These are phyloP conservation scores for Talaromyces sp. DNA, from an alignment of 2,329 filamentous ascomycete genomes.

Conservation along the genomic window DNA sequence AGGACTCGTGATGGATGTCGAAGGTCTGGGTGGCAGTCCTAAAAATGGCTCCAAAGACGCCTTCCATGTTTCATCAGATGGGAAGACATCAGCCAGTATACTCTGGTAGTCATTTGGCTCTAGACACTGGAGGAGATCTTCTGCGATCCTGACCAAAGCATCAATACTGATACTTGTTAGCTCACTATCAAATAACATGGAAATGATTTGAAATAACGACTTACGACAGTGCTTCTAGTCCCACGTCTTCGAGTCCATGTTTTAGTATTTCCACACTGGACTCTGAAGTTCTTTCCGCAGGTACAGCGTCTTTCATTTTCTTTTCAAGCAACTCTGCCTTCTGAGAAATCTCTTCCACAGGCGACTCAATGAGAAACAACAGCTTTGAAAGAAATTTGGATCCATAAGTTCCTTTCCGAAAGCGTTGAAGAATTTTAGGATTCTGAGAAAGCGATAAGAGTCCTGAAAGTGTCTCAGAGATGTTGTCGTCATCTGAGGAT, in stretches of 20 bases:
- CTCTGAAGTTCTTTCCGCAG: conserved; percentile 35
- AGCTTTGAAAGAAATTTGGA: conserved; percentile 47
- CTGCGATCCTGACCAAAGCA: conserved; percentile 50
- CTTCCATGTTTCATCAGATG: conserved; percentile 60
- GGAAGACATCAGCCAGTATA: conserved; percentile 50
- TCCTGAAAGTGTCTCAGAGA: conserved; percentile 36
- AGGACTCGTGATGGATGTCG: conserved; percentile 67
- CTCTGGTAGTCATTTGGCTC: conserved; percentile 21
- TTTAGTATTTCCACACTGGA: conserved; percentile 49
- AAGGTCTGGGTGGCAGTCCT: conserved; percentile 38
- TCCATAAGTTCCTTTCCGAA: conserved; percentile 40
- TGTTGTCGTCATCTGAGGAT: conserved; percentile 29
- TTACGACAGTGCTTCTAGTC: conserved; percentile 40
- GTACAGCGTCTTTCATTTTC: conserved; percentile 28
- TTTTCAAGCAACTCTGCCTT: conserved; percentile 29
- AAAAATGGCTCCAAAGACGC: conserved; percentile 52
- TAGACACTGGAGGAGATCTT: conserved; percentile 39
- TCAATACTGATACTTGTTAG: conserved; percentile 44
- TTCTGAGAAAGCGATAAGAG: conserved; percentile 42
- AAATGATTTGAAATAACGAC: conserved; percentile 14
- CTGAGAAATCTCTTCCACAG: conserved; percentile 46
- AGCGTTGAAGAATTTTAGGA: conserved; percentile 38
- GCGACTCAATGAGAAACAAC: conserved; percentile 49
- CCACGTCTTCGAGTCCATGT: conserved; percentile 44
- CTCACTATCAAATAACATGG: background rate